Base-by-base conservation (phyloP, 2,329 filamentous ascomycete species). In the Colletotrichum lini region DNA sequence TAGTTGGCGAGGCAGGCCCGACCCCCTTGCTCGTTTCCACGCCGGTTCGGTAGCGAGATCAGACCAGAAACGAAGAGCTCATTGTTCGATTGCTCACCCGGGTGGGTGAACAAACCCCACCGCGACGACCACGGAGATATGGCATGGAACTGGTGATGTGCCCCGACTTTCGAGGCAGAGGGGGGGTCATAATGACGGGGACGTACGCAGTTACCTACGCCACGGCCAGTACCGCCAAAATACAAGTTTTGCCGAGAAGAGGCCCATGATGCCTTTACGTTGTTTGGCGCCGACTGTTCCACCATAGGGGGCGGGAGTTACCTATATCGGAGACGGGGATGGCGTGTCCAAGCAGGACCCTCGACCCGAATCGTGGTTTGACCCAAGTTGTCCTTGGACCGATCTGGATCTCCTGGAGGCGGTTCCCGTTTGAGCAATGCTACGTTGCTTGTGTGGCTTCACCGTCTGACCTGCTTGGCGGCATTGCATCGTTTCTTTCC, bases 81-180 rank as follows among this genome's bases (percentile, higher is more conserved):
- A 40, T 26, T 59, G 47, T 53, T 61, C 65, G 60, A 57, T 52
- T 63, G 64, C 65, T 58, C 26, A 42, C 58, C 65, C 54, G 4
- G 26, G 26, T 26, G 4, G 59, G 65, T 65, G 69, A 72, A 72
- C 70, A 53, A 65, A 50, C 35, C 47, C 69, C 59, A 26, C 56
- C 69, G 56, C 65, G 53, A 38, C 66, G 54, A 62, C 38, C 54
- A 60, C 65, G 69, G 66, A 26, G 63, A 49, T 60, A 54, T 60
- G 66, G 54, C 50, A 65, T 26, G 50, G 47, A 70, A 70, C 49
- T 59, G 60, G 69, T 56, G 54, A 42, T 50, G 50, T 70, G 53
- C 26, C 50, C 69, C 59, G 69, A 26, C 54, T 42, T 16, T 26
- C 42, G 59, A 70, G 45, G 53, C 53, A 16, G 30, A 16, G 35